Percentiles rank a stretch among this genome's conserved stretches.
These are phyloP conservation scores for Trichoderma asperelloides DNA, from an alignment of 495 filamentous ascomycete genomes.

Conservation along the genomic window DNA sequence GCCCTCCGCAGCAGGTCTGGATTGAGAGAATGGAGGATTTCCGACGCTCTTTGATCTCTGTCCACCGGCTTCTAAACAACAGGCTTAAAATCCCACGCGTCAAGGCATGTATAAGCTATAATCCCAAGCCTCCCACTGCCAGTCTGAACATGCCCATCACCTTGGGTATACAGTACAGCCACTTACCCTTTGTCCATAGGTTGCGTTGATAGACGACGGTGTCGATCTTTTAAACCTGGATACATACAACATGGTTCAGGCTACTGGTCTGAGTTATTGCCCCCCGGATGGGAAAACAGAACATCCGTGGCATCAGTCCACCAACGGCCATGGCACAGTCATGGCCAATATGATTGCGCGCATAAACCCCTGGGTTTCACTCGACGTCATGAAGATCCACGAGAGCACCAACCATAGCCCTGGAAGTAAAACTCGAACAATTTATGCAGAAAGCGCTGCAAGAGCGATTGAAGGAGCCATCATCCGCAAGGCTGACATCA, in stretches of 20 bases:
- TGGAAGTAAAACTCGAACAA: neutral
- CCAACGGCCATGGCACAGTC: slow-evolving; percentile 9
- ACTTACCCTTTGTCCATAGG: neutral
- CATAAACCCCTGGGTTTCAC: neutral
- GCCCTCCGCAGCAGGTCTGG: neutral
- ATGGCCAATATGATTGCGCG: slow-evolving; percentile 10
- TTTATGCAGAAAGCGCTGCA: slow-evolving; percentile 5
- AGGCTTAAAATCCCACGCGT: neutral
- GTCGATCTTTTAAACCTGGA: neutral
- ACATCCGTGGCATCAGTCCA: neutral
- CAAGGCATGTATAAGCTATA: neutral
- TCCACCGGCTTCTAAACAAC: neutral
- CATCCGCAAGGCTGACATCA: slow-evolving; percentile 11
- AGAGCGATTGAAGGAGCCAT: slow-evolving; percentile 12
- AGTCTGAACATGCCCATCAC: no score
- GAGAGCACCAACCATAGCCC: neutral
- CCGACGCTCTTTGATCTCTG: neutral
- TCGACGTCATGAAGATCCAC: slow-evolving; percentile 8
- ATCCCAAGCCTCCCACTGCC: no score
- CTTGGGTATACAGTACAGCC: no score
- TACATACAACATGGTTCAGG: neutral
- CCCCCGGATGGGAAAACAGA: neutral
- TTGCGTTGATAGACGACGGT: neutral
- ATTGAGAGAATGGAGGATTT: neutral
- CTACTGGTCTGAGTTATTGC: neutral